Evolutionary conservation across 2,329 filamentous ascomycete species (phyloP), one percentile per base, ranked within the genome.

Genomic region (Pyricularia sp.): DNA sequence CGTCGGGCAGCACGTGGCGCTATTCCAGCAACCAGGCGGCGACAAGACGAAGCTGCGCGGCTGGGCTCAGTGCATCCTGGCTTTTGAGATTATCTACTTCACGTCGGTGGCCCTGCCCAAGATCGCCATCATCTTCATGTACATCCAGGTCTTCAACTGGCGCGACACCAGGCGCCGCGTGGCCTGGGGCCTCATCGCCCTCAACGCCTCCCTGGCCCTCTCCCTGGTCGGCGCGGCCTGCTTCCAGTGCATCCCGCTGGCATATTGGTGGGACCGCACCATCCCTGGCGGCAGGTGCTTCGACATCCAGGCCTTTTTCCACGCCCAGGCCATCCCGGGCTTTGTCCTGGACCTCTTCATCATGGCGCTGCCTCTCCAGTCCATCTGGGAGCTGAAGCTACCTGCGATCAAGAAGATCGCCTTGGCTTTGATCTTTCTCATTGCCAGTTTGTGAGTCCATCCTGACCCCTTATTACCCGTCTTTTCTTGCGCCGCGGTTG

Each of bases 21-120:
- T 68, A 28, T 59, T 74, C 30, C 69, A 73, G 30, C 65, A 71
- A 55, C 55, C 17, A 5, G 42, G 42, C 42, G 42, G 66, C 11
- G 28, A 73, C 63, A 73, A 71, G 26, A 55, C 28, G 9, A 65
- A 69, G 14, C 63, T 74, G 17, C 67, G 65, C 4, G 71, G 70
- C 10, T 76, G 75, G 74, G 73, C 73, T 30, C 72, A 75, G 55
- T 71, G 71, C 64, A 68, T 75, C 17, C 70, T 75, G 25, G 73
- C 72, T n/a, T 76, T 77, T 36, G 74, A 76, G 68, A 68, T 75
- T 36, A 61, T 74, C 64, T 77, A 77, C 70, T 76, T 77, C 63
- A 69, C 71, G 4, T 73, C 74, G 14, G 72, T 76, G 3, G 71
- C 73, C 5, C 68, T 77, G 28, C 74, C 75, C 28, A 77, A 76